These are phyloP conservation scores for Sphagnum fallax DNA, from an alignment of 228 moss, liverwort and hornwort genomes.

Conservation along the genomic window DNA sequence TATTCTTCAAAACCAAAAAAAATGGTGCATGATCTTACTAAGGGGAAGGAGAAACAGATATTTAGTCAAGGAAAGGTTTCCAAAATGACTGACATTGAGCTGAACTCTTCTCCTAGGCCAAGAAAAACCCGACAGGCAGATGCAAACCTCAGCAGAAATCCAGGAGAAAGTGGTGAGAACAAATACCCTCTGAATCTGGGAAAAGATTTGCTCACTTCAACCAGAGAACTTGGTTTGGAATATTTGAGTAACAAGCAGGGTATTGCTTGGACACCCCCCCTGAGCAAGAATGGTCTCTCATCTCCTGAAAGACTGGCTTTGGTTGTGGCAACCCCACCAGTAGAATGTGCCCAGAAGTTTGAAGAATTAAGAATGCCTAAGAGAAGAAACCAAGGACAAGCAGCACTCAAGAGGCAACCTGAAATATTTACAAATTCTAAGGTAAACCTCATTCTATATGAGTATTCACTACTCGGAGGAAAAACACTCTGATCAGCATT, in stretches of 20 bases:
- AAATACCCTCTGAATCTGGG: not conserved
- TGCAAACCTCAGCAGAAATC: too few species aligned
- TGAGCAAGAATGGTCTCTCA: not conserved
- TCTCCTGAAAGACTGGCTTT: not conserved
- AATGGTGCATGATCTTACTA: not conserved
- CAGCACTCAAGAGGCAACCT: not conserved
- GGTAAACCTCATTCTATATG: not conserved
- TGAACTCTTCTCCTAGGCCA: too few species aligned
- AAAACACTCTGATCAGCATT: not conserved
- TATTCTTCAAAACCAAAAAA: conserved; percentile 37
- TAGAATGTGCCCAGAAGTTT: not conserved
- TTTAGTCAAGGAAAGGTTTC: too few species aligned
- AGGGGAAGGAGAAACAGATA: too few species aligned
- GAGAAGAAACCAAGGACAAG: not conserved
- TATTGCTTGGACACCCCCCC: not conserved
- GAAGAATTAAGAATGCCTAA: not conserved
- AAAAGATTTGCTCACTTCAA: not conserved
- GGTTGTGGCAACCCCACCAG: not conserved
- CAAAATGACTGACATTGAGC: too few species aligned
- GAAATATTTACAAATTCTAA: not conserved
- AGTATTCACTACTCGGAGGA: too few species aligned
- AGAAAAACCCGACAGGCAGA: too few species aligned
- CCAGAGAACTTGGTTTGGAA: too few species aligned
- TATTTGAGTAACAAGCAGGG: not conserved
- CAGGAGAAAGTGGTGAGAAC: not conserved